Evolutionary conservation across 495 filamentous ascomycete species (phyloP).

Genomic region (Tuber magnatum): DNA sequence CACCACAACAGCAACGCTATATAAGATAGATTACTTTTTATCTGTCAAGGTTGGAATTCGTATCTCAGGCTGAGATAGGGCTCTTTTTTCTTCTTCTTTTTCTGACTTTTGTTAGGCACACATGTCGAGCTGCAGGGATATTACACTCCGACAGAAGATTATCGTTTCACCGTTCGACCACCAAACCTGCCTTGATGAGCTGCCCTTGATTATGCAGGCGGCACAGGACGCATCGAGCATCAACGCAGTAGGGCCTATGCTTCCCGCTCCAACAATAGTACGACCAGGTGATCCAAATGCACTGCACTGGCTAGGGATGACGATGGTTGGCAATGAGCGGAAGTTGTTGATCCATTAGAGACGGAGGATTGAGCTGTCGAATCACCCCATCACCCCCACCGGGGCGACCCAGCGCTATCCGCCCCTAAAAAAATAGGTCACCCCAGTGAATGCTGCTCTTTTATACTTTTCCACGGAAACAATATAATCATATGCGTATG

Average conservation of each 20-base stretch:
- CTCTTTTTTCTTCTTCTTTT: constrained; percentile 10
- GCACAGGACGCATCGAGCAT: constrained; percentile 85
- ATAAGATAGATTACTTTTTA: constrained; percentile 96
- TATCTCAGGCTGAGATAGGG: constrained; percentile 12
- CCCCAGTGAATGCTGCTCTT: neutral
- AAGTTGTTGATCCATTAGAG: constrained; percentile 84
- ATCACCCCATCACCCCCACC: neutral
- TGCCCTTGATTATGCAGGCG: constrained; percentile 93
- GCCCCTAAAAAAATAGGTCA: neutral
- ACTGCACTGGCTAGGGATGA: constrained; percentile 68
- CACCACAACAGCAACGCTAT: constrained; percentile 85
- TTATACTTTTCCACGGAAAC: neutral
- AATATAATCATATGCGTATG: neutral
- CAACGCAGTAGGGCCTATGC: constrained; percentile 77
- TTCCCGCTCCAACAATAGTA: constrained; percentile 76
- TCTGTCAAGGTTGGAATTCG: constrained; percentile 69
- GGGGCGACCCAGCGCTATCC: neutral
- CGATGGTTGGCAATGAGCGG: constrained; percentile 75
- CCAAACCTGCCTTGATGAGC: constrained; percentile 91
- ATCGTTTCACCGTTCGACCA: constrained; percentile 95
- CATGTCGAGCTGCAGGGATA: constrained; percentile 83
- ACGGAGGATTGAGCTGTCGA: neutral
- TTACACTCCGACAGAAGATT: constrained; percentile 82
- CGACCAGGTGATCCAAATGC: constrained; percentile 68
- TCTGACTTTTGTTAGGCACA: constrained; percentile 58